Percentiles rank a stretch among this genome's conserved stretches.
Evolutionary conservation across 1,284 basidiomycete genomes (phyloP).

Genomic region (Moesziomyces antarcticus): DNA sequence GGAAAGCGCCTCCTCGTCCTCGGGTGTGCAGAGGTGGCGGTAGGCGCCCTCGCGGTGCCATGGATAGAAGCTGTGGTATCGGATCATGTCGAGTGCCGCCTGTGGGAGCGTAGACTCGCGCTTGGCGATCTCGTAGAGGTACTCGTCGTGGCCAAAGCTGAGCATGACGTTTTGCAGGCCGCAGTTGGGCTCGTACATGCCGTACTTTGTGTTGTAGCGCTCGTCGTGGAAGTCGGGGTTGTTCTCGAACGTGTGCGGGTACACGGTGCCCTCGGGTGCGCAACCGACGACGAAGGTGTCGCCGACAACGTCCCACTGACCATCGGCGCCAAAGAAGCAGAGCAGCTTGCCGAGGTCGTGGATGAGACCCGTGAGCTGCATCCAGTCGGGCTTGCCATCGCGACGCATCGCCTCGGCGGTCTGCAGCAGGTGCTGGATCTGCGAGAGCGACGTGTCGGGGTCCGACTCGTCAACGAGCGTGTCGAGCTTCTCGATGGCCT

Average conservation of each 20-base stretch:
- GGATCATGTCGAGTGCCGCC: slow-evolving; percentile 88
- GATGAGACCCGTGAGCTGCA: slow-evolving; percentile 84
- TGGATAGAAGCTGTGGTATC: slow-evolving; percentile 94
- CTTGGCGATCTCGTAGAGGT: slow-evolving; percentile 54
- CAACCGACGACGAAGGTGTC: slow-evolving; percentile 90
- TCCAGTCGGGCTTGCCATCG: slow-evolving; percentile 77
- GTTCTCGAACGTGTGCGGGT: slow-evolving; percentile 81
- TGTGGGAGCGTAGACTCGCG: slow-evolving; percentile 75
- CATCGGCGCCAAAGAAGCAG: slow-evolving; percentile 69
- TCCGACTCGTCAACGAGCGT: slow-evolving; percentile 89
- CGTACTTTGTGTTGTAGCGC: slow-evolving; percentile 81
- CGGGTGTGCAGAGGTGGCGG: slow-evolving; percentile 35
- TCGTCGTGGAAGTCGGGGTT: slow-evolving; percentile 81
- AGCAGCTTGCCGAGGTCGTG: slow-evolving; percentile 56
- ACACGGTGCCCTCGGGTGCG: slow-evolving; percentile 74
- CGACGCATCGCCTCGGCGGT: slow-evolving; percentile 89
- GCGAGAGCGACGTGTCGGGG: slow-evolving; percentile 71
- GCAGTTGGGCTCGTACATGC: slow-evolving; percentile 84
- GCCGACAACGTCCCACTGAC: slow-evolving; percentile 89
- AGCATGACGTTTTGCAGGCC: slow-evolving; percentile 91
- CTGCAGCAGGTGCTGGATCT: slow-evolving; percentile 90
- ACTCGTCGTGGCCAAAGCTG: slow-evolving; percentile 85
- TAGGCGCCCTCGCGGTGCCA: slow-evolving; percentile 66
- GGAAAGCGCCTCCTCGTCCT: slow-evolving; percentile 38
- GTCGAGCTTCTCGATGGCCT: slow-evolving; percentile 89